These are phyloP conservation scores for Erodium maritimum DNA, from an alignment of 345 rosid genomes.

Conservation along the genomic window DNA sequence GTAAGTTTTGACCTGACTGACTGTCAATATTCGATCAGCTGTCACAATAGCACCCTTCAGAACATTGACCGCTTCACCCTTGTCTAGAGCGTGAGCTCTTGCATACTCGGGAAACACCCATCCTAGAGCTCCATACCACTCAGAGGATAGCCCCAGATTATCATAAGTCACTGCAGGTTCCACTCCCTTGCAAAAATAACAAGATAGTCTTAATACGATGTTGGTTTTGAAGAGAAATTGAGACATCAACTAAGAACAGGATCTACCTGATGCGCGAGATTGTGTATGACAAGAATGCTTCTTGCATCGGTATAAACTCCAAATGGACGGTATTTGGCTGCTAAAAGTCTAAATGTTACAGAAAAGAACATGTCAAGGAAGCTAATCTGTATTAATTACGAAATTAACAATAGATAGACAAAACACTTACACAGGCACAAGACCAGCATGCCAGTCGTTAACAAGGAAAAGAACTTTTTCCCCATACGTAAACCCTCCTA, in stretches of 20 bases:
- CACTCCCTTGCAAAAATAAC: constrained; percentile 52
- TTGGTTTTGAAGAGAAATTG: too few species aligned
- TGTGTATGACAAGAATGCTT: constrained; percentile 70
- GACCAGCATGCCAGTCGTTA: constrained; percentile 98
- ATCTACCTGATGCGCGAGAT: constrained; percentile 89
- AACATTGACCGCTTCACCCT: constrained; percentile 91
- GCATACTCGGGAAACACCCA: constrained; percentile 99
- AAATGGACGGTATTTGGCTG: constrained; percentile 67
- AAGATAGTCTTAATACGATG: too few species aligned
- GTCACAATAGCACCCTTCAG: constrained; percentile 95
- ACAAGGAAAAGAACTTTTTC: constrained; percentile 85
- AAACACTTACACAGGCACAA: constrained; percentile 73
- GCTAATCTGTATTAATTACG: too few species aligned
- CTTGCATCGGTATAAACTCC: constrained; percentile 91
- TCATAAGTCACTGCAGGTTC: constrained; percentile 67
- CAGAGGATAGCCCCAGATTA: constrained; percentile 64
- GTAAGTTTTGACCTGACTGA: constrained; percentile 65
- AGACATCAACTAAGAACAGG: too few species aligned
- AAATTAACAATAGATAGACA: neutral
- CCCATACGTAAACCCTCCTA: constrained; percentile 90
- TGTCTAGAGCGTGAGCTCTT: constrained; percentile 97
- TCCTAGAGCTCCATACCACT: constrained; percentile 92
- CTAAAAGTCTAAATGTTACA: constrained; percentile 53
- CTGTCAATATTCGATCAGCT: constrained; percentile 78
- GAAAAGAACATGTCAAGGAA: too few species aligned